Percentiles rank a stretch among this genome's conserved stretches.
Evolutionary conservation across 805 yeast genomes (phyloP).

Genomic region (Starmerella sp.): DNA sequence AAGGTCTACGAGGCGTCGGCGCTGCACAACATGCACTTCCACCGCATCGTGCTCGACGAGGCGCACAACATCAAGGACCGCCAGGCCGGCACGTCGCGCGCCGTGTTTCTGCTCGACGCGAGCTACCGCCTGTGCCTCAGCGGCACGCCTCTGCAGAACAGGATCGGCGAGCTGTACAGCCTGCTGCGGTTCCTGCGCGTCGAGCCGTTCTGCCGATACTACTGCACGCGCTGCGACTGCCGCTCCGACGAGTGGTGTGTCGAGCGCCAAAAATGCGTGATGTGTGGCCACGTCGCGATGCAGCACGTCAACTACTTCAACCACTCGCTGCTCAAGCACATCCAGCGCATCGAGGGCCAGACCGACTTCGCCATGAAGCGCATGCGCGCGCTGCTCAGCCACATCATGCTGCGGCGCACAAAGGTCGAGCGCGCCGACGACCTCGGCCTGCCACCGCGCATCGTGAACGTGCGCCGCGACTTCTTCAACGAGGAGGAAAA

Average conservation of each 20-base stretch:
- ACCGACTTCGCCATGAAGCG: constrained; percentile 69
- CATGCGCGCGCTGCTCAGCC: constrained; percentile 60
- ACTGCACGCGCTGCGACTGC: constrained; percentile 89
- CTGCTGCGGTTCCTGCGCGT: constrained; percentile 73
- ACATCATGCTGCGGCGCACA: constrained; percentile 86
- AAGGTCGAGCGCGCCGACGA: constrained; percentile 96
- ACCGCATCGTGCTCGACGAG: constrained; percentile 84
- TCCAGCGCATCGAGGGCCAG: constrained; percentile 72
- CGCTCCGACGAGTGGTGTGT: constrained; percentile 74
- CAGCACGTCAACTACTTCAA: constrained; percentile 90
- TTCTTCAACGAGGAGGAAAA: constrained; percentile 89
- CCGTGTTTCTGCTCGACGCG: constrained; percentile 65
- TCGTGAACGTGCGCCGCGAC: constrained; percentile 80
- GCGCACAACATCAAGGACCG: constrained; percentile 97
- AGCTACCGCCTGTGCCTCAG: constrained; percentile 81
- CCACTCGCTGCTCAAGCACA: constrained; percentile 88
- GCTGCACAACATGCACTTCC: constrained; percentile 62
- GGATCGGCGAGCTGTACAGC: constrained; percentile 94
- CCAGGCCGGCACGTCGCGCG: constrained; percentile 84
- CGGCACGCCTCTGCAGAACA: constrained; percentile 93
- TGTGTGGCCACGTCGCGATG: constrained; percentile 89
- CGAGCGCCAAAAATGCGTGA: constrained; percentile 72
- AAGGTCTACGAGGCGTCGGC: constrained; percentile 63
- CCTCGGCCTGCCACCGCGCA: constrained; percentile 90
- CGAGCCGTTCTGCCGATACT: constrained; percentile 79